Evolutionary conservation across 2,329 filamentous ascomycete genomes (phyloP).

Genomic region (Penicillium hordei): DNA sequence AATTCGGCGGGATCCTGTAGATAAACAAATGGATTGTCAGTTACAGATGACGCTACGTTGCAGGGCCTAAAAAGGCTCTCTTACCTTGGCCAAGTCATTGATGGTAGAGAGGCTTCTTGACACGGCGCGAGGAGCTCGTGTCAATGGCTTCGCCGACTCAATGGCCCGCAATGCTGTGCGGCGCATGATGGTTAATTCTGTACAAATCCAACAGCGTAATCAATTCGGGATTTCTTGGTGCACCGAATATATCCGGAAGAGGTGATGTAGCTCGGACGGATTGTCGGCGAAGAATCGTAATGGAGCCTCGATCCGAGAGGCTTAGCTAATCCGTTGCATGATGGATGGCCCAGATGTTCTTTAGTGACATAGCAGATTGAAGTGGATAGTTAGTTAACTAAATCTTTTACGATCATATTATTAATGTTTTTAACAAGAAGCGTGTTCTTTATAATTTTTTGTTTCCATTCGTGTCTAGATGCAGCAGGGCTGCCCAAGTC

Average conservation of each 20-base stretch:
- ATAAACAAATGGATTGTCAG: conserved; percentile 7
- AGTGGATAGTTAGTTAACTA: neutral
- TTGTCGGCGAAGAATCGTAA: conserved; percentile 24
- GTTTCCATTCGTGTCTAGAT: neutral
- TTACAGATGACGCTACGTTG: neutral
- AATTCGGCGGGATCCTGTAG: conserved; percentile 77
- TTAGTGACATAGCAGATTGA: neutral
- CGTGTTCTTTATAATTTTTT: no score
- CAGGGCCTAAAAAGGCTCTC: neutral
- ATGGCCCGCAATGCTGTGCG: conserved; percentile 42
- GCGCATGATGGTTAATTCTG: conserved; percentile 34
- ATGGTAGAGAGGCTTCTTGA: conserved; percentile 40
- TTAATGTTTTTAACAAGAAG: neutral
- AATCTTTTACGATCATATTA: neutral
- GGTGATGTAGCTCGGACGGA: conserved; percentile 9
- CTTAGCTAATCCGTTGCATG: conserved; percentile 33
- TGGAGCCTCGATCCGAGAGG: conserved; percentile 22
- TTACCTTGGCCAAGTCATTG: conserved; percentile 39
- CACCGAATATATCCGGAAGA: conserved; percentile 15
- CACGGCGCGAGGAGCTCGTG: conserved; percentile 34
- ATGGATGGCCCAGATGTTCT: neutral
- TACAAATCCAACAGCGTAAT: neutral
- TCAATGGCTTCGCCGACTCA: conserved; percentile 39
- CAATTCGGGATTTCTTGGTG: conserved; percentile 5
- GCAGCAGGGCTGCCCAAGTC: neutral